These are phyloP conservation scores for Chenopodium quinoa DNA, from an alignment of 148 eudicot genomes.

Conservation along the genomic window DNA sequence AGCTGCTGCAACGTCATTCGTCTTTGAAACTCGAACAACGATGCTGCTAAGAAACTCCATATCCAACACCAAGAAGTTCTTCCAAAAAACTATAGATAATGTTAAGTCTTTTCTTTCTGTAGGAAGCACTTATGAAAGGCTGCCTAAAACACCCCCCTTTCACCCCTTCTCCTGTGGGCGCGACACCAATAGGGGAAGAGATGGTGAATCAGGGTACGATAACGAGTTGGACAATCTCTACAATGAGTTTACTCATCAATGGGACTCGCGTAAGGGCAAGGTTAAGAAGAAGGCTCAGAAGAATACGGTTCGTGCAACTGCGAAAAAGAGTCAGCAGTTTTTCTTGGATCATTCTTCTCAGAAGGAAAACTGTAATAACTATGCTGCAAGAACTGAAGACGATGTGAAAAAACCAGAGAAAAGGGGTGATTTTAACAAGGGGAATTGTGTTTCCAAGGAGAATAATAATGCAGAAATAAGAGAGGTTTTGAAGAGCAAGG, in stretches of 20 bases:
- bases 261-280: slow-evolving; percentile 26
- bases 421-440: background rate
- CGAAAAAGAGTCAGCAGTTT: slow-evolving; percentile 3
- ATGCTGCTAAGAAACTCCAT: slow-evolving; percentile 52
- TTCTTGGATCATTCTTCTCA: background rate
- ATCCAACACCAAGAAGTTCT: slow-evolving; percentile 56
- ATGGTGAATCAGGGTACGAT: slow-evolving; percentile 18
- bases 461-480: slow-evolving; percentile 10
- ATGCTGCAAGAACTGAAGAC: background rate
- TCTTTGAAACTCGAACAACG: background rate
- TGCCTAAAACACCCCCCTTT: slow-evolving; percentile 49
- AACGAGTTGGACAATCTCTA: slow-evolving; percentile 41
- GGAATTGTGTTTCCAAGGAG: background rate
- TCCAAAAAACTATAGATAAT: slow-evolving; percentile 43
- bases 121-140: slow-evolving; percentile 40
- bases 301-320: slow-evolving; percentile 1
- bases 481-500: slow-evolving; percentile 18
- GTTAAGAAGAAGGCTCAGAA: background rate
- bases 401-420: slow-evolving; percentile 2
- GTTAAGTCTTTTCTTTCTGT: slow-evolving; percentile 51
- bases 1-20: background rate
- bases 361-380: background rate
- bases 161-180: slow-evolving; percentile 39
- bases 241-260: slow-evolving; percentile 33
- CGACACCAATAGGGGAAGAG: background rate